Evolutionary conservation across 306 rosid species (phyloP).

Genomic region (Sicyos edulis): DNA sequence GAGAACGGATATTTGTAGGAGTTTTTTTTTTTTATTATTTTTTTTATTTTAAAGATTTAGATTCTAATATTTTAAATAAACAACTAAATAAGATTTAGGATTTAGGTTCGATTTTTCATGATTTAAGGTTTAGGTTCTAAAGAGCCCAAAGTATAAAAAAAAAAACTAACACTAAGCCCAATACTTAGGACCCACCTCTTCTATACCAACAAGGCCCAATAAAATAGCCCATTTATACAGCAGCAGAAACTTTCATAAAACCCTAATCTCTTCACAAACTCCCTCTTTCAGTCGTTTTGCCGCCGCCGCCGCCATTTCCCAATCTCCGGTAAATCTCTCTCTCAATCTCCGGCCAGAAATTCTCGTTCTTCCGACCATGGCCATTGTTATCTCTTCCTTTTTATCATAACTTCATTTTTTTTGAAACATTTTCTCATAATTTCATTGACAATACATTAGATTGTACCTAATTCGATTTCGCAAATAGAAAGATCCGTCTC

Average conservation of each 20-base stretch:
- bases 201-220: not conserved
- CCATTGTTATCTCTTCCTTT: too few species aligned
- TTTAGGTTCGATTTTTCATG: too few species aligned
- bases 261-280: not conserved
- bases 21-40: too few species aligned
- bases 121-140: too few species aligned
- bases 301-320: constrained; percentile 7
- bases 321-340: constrained; percentile 2
- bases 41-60: too few species aligned
- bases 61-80: too few species aligned
- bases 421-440: too few species aligned
- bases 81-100: too few species aligned
- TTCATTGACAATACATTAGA: not conserved
- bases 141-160: not conserved
- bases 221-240: not conserved
- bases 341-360: not conserved
- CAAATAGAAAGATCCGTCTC: not conserved
- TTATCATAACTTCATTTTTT: too few species aligned
- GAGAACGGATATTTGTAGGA: too few species aligned
- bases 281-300: not conserved
- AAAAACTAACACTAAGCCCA: not conserved
- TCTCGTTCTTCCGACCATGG: too few species aligned
- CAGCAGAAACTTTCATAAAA: constrained; percentile 1
- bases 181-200: not conserved
- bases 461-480: not conserved